Evolutionary conservation across 257 asterid species (phyloP), one percentile per base, ranked within the genome.

Genomic region (Ocimum tenuiflorum): DNA sequence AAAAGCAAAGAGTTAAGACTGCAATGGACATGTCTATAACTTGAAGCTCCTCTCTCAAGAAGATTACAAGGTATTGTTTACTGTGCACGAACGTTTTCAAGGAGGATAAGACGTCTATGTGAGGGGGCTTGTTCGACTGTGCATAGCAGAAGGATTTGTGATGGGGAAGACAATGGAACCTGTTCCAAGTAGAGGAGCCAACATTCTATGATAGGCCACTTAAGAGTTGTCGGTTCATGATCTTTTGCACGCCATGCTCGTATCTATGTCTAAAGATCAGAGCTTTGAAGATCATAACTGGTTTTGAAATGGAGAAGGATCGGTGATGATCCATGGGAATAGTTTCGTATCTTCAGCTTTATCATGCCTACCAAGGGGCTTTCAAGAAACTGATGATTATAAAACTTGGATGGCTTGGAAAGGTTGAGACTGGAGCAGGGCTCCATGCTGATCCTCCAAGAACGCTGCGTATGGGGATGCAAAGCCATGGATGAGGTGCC

Each of bases 81-180:
- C 12, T 74, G 55, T 74, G 47, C 31, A 15, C 70, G 35, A 57
- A 75, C 58, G 55, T 74, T 4, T 78, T 31, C 49, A 73, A 78
- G 0, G 82, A 69, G 64, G 76, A 69, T 63, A 7, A 43, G 14
- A 13, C 3, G 17, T 43, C 2, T 43, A 13, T 43, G 17, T 13
- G 50, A 2, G 17, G 3, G 0, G 50, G 5, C 10, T 78, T 41
- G 49, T 78, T 6, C 42, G 78, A 35, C 39, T 51, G 11, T 78
- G 80, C 77, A 45, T 74, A 24, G 13, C 8, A 7, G 80, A 78
- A 66, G 74, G 82, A 1, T 74, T 78, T 8, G 72, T 65, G 3
- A 59, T 3, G 9, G 75, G 59, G 14, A 14, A 61, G 20, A 78
- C 80, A 18, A 3, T 41, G 15, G 75, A 73, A 48, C 47, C 62